phyloP scores from a whole-genome alignment of 371 early-diverging fungal species.

The Entomophthora muscae region DNA sequence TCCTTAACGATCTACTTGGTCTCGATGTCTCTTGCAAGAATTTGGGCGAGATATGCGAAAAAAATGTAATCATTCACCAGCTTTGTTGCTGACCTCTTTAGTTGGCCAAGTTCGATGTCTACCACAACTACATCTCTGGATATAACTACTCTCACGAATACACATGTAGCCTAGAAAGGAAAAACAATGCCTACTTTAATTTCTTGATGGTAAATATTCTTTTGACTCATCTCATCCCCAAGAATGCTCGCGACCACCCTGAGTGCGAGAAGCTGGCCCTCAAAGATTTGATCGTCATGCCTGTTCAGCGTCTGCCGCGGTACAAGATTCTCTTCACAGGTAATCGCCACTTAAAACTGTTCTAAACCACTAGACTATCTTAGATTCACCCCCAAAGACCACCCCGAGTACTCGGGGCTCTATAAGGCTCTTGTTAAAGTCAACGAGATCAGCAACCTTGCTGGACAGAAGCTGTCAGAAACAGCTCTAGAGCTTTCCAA shows the following conservation, averaged over 20 bases:
- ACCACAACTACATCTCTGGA: constrained; percentile 3
- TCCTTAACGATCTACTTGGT: not conserved
- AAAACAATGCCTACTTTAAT: not conserved
- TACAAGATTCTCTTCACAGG: constrained; percentile 23
- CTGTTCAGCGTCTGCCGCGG: constrained; percentile 29
- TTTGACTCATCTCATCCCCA: not conserved
- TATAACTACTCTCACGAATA: constrained; percentile 6
- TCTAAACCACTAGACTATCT: constrained; percentile 3
- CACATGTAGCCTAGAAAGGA: not conserved
- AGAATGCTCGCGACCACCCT: constrained; percentile 16
- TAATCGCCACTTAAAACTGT: not conserved
- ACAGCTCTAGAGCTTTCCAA: constrained; percentile 1
- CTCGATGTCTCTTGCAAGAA: not conserved
- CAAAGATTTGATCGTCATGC: constrained; percentile 25
- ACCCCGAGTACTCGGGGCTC: constrained; percentile 6
- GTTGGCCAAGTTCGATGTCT: not conserved
- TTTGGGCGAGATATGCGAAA: constrained; percentile 2
- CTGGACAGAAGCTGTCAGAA: not conserved
- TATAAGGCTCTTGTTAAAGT: constrained; percentile 1
- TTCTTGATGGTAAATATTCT: not conserved
- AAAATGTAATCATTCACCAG: not conserved
- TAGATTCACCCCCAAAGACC: constrained; percentile 7
- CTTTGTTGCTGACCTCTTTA: not conserved
- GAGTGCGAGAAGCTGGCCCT: constrained; percentile 22
- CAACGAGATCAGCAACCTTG: constrained; percentile 4